Conservation (phyloP, 1,284 basidiomycete genomes). For the Cutaneotrichosporon mucoides region DNA sequence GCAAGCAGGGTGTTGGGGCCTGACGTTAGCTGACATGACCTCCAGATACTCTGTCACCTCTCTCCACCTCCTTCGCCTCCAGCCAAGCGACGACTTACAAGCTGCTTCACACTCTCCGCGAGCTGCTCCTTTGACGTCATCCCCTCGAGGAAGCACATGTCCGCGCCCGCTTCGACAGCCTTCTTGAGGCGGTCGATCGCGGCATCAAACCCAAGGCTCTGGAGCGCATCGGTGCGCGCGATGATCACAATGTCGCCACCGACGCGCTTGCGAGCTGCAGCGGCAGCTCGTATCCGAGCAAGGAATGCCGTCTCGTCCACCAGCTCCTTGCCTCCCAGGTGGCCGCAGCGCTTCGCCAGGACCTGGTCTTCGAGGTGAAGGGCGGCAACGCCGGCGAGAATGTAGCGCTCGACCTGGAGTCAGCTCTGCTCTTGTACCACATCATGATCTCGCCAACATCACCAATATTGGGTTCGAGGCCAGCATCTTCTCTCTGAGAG, state of each 20-base stretch:
- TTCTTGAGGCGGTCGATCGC: constrained; percentile 59
- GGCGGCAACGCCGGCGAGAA: constrained; percentile 65
- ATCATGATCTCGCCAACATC: too few relatives aligned
- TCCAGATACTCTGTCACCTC: too few relatives aligned
- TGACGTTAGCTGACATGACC: constrained; percentile 2
- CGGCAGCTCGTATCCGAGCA: constrained; percentile 70
- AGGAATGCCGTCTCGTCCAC: constrained; percentile 34
- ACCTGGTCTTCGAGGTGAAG: constrained; percentile 81
- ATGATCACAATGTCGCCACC: constrained; percentile 68
- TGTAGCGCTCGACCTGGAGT: constrained; percentile 61
- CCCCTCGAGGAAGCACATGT: constrained; percentile 80
- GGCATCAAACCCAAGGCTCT: constrained; percentile 53
- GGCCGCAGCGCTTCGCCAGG: constrained; percentile 75
- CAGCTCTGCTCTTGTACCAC: background rate
- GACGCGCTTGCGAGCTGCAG: constrained; percentile 64
- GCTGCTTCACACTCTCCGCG: constrained; percentile 59
- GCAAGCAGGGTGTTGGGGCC: constrained; percentile 53
- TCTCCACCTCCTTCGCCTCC: too few relatives aligned
- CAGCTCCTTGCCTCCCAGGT: constrained; percentile 74
- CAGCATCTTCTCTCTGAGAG: too few relatives aligned
- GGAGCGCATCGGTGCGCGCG: constrained; percentile 75
- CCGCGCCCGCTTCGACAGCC: constrained; percentile 57
- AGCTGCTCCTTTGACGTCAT: constrained; percentile 66
- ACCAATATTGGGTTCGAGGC: too few relatives aligned
- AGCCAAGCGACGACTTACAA: constrained; percentile 53